Evolutionary conservation across 805 yeast species (phyloP).

Genomic region (Metschnikowia shivogae): DNA sequence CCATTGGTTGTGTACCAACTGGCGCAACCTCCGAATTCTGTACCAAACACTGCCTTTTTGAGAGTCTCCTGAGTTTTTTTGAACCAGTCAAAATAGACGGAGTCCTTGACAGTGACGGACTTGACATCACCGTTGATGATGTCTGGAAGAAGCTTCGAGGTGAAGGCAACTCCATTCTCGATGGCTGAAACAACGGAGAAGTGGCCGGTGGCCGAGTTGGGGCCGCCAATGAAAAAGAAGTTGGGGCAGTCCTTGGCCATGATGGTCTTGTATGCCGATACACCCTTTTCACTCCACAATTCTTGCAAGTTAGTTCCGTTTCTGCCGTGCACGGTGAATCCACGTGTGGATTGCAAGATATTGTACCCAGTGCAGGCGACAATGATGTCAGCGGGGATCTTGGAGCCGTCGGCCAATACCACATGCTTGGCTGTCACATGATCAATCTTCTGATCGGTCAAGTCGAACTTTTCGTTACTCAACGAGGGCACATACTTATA

Average conservation of each 20-base stretch:
- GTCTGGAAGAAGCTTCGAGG: constrained; percentile 21
- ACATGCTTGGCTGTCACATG: constrained; percentile 27
- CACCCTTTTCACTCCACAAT: constrained; percentile 29
- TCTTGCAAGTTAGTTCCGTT: constrained; percentile 21
- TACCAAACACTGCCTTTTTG: constrained; percentile 32
- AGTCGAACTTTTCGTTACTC: constrained; percentile 27
- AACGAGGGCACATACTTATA: constrained; percentile 32
- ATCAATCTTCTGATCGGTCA: constrained; percentile 22
- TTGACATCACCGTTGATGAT: constrained; percentile 26
- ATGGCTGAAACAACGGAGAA: constrained; percentile 38
- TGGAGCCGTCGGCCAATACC: constrained; percentile 25
- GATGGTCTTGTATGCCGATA: constrained; percentile 33
- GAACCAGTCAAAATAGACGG: constrained; percentile 34
- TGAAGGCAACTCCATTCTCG: constrained; percentile 30
- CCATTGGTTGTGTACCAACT: constrained; percentile 36
- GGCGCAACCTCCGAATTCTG: constrained; percentile 37
- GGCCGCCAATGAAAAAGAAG: constrained; percentile 34
- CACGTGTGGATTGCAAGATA: constrained; percentile 17
- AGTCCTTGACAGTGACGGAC: constrained; percentile 28
- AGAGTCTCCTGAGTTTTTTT: constrained; percentile 24
- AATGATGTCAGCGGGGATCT: constrained; percentile 33
- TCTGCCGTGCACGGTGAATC: constrained; percentile 24
- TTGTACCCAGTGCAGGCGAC: constrained; percentile 43
- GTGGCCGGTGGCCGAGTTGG: constrained; percentile 42
- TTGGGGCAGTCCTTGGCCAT: constrained; percentile 34